A percentile compares a stretch with the other conserved stretches of the same genome.
phyloP scores from a whole-genome alignment of 176 grass and related monocot species.

The Miscanthus lutarioriparius region DNA sequence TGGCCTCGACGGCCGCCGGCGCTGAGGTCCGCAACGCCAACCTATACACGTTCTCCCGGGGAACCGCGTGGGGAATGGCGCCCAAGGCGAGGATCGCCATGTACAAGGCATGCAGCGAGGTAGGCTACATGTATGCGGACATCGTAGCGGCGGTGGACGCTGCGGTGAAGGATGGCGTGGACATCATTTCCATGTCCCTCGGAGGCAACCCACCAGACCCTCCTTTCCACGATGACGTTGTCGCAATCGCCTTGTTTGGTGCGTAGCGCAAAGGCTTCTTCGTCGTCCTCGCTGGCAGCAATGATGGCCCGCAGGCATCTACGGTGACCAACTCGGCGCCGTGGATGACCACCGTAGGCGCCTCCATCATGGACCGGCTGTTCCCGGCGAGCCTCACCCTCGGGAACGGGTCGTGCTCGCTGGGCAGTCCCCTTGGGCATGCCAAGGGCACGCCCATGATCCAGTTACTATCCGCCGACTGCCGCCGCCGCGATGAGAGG shows the following conservation, averaged over 20 bases:
- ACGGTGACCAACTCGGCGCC: background rate
- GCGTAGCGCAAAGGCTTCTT: conserved; percentile 28
- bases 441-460: conserved; percentile 3
- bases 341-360: conserved; percentile 49
- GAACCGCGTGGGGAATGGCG: background rate
- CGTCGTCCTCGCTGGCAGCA: conserved; percentile 33
- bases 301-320: background rate
- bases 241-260: conserved; percentile 25
- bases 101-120: background rate
- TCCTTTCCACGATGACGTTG: background rate
- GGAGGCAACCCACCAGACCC: background rate
- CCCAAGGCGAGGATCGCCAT: conserved; percentile 23
- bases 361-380: conserved; percentile 24
- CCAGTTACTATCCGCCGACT: background rate
- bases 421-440: conserved; percentile 37
- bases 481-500: no score
- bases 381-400: conserved; percentile 41
- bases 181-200: conserved; percentile 6
- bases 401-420: conserved; percentile 21
- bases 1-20: conserved; percentile 14
- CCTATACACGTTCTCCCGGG: background rate
- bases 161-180: conserved; percentile 25
- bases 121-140: background rate
- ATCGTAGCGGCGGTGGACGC: background rate
- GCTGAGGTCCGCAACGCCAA: background rate